These are phyloP conservation scores for Neurospora sp. DNA, from an alignment of 495 filamentous ascomycete genomes.

Conservation along the genomic window DNA sequence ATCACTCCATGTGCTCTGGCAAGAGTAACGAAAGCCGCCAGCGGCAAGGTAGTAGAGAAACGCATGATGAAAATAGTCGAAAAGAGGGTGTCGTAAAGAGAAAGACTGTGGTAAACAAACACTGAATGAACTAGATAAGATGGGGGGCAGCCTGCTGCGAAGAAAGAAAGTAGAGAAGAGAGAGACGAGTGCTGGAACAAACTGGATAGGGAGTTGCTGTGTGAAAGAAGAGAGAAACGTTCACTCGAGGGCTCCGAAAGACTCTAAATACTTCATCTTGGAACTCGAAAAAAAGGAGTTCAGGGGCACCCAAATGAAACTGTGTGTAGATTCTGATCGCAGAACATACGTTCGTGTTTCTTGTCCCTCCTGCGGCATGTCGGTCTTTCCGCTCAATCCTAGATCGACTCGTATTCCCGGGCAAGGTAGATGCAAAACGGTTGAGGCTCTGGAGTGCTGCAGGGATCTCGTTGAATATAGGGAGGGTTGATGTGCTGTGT, in stretches of 20 bases:
- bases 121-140: not conserved
- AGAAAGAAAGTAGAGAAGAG: not conserved
- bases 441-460: not conserved
- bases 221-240: not conserved
- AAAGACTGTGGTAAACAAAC: not conserved
- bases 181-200: not conserved
- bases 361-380: not conserved
- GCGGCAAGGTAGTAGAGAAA: conserved; percentile 22
- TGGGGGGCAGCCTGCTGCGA: not conserved
- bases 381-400: not conserved
- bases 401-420: not conserved
- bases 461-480: not conserved
- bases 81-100: not conserved
- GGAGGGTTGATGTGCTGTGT: not conserved
- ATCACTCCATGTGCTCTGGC: conserved; percentile 34
- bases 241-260: not conserved
- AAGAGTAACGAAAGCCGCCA: conserved; percentile 27
- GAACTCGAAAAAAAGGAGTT: not conserved
- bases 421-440: not conserved
- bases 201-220: not conserved
- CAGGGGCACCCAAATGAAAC: not conserved
- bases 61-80: conserved; percentile 17
- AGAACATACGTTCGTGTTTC: not conserved
- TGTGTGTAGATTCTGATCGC: not conserved
- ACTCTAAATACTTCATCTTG: not conserved